These are phyloP conservation scores for Colletotrichum lentis DNA, from an alignment of 2,329 filamentous ascomycete species.

Conservation along the genomic window DNA sequence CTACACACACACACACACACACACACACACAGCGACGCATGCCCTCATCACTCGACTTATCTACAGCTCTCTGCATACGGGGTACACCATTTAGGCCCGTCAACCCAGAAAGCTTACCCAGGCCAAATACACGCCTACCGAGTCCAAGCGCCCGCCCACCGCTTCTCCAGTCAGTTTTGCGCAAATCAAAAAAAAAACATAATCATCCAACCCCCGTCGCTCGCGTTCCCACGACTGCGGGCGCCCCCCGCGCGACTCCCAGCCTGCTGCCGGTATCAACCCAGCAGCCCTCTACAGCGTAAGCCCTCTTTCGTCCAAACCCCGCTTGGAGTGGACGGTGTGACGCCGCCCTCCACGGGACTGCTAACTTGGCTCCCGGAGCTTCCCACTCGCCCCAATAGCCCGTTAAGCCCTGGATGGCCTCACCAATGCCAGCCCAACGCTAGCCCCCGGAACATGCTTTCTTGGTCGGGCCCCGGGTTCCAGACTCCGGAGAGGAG, in stretches of 20 bases:
- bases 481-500: neutral
- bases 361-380: slow-evolving; percentile 34
- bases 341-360: slow-evolving; percentile 23
- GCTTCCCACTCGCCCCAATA: slow-evolving; percentile 8
- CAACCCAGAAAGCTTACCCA: no score
- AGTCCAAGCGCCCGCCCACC: neutral
- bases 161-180: neutral
- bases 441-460: neutral
- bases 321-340: slow-evolving; percentile 25
- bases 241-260: slow-evolving; percentile 30
- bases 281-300: slow-evolving; percentile 10
- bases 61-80: no score
- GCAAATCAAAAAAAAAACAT: slow-evolving; percentile 32
- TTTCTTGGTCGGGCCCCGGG: slow-evolving; percentile 15
- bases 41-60: neutral
- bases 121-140: no score
- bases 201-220: slow-evolving; percentile 22
- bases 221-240: slow-evolving; percentile 30
- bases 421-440: slow-evolving; percentile 20
- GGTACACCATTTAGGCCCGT: no score
- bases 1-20: no score
- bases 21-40: neutral
- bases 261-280: slow-evolving; percentile 21
- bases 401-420: neutral
- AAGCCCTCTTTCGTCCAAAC: slow-evolving; percentile 28